Evolutionary conservation across 352 stramenopile genomes (phyloP), one percentile per base, ranked within the genome.

Genomic region (Phytophthora tubulina): DNA sequence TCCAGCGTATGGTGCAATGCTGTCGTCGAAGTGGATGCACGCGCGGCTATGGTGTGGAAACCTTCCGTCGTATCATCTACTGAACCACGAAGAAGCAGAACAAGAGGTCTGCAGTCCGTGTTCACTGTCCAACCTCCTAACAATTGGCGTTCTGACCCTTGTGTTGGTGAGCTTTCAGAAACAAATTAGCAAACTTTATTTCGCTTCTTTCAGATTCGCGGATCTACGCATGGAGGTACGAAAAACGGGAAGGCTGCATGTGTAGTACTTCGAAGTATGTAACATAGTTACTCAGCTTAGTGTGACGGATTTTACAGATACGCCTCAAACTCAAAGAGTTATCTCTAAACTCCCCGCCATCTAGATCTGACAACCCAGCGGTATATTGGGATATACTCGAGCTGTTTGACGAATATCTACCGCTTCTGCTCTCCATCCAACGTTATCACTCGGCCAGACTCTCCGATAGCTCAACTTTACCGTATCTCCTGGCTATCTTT

Each of bases 321-420:
- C 73, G 80, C 42, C 67, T 90, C 35, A 87, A 87, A 57, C 67
- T 92, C 6, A 79, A 72, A 45, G 85, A 92, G 46, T 74, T 76
- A 32, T 73, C 81, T 7, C 9, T 63, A 3, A 75, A 75, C 51
- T 72, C 78, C 4, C 76, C 84, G 13, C 72, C 61, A 3, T 57
- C 73, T 0, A 53, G 30, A 21, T 13, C 30, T 38, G 52, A 2
- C 11, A 67, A 58, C 8, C 46, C 46, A 13, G 54, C 57, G 4
- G 33, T 55, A 15, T 88, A 78, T 30, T 57, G 53, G 32, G 67
- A 72, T 7, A 31, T 80, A 1, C 60, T 90, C 2, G 67, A 79
- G 27, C 58, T 89, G 2, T 60, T 80, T 6, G 70, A 86, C 11
- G 59, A 72, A 62, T 92, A 92, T 31, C 61, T 81, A 2, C 63